Percentiles rank a stretch among this genome's conserved stretches.
phyloP scores from a whole-genome alignment of 495 filamentous ascomycete genomes.

The Penicillium egyptiacum region DNA sequence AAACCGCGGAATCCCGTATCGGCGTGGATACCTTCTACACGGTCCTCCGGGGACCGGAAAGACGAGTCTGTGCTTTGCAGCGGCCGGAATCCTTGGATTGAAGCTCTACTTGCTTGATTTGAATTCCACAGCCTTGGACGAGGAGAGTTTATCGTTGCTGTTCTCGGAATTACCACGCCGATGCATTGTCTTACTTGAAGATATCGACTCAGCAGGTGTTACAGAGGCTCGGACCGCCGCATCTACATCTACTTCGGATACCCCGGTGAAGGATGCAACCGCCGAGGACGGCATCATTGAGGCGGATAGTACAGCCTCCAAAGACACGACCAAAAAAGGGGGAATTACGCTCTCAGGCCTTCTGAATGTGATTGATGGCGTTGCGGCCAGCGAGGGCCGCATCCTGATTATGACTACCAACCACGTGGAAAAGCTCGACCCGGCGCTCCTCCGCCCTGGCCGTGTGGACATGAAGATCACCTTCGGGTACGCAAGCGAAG shows the following conservation, averaged over 20 bases:
- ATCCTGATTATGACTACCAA: slow-evolving; percentile 88
- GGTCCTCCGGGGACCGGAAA: slow-evolving; percentile 53
- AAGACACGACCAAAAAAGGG: slow-evolving; percentile 19
- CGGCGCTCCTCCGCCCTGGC: slow-evolving; percentile 73
- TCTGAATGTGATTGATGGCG: slow-evolving; percentile 78
- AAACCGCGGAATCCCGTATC: slow-evolving; percentile 59
- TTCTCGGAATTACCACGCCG: slow-evolving; percentile 58
- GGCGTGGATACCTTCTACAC: slow-evolving; percentile 49
- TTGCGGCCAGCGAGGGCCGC: slow-evolving; percentile 73
- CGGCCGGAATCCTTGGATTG: slow-evolving; percentile 44
- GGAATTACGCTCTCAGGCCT: slow-evolving; percentile 67
- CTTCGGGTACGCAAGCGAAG: slow-evolving; percentile 63
- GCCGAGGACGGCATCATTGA: not conserved
- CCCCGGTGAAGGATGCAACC: not conserved
- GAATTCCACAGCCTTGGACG: slow-evolving; percentile 46
- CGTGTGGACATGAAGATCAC: slow-evolving; percentile 73
- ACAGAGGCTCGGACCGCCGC: slow-evolving; percentile 47
- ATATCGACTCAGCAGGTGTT: slow-evolving; percentile 54
- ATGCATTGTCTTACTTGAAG: slow-evolving; percentile 51
- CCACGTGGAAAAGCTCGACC: slow-evolving; percentile 71
- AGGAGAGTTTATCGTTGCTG: slow-evolving; percentile 67
- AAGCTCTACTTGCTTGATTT: slow-evolving; percentile 50
- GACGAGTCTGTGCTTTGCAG: slow-evolving; percentile 52
- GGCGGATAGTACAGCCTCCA: slow-evolving; percentile 5
- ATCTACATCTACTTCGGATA: not conserved